Evolutionary conservation across 768 basidiomycete species (phyloP), one percentile per base, ranked within the genome.

Genomic region (Leccinum incarnatum): DNA sequence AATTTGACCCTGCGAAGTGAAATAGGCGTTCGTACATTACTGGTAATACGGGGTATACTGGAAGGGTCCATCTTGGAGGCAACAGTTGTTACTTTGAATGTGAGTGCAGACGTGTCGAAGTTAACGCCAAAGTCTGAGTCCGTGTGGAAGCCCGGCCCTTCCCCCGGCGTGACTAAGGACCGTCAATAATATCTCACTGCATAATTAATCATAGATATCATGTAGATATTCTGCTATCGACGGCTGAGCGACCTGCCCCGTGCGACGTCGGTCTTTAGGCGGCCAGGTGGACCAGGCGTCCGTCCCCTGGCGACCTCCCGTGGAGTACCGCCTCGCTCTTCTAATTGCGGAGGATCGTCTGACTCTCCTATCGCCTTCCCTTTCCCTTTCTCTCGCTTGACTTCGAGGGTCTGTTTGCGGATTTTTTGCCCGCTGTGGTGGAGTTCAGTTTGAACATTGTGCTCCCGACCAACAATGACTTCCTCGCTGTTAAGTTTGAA

Each of bases 401-500:
- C 47, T 51, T 62, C 67, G 17, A 45, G 37, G 5, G 30, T 15
- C 21, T 51, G 52, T 30, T 53, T 63, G 34, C 53, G 58, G 30
- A 12, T 51, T 49, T 57, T 62, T 37, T 57, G 60, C 15, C 30
- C 52, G 6, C 48, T 40, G 7, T 51, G 59, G 15, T 54, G 51
- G 25, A 25, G 50, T 21, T 63, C 61, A 15, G 61, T 37, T 25
- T 54, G 60, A 5, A 32, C 10, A 25, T 32, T 36, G n/a, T 62
- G 53, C 5, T 69, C 65, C 42, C 40, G 53, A n/a, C 7, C 12
- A 11, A 12, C 17, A 21, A 27, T 3, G 10, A 47, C 48, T 40
- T 66, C 67, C 46, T 72, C 72, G 23, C 66, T 70, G 30, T 72
- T 71, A n/a, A 83, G 62, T 58, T 70, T 75, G 66, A 88, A 88